Base-by-base conservation (phyloP, 805 yeast genomes). In the Sugiyamaella marilandica region DNA sequence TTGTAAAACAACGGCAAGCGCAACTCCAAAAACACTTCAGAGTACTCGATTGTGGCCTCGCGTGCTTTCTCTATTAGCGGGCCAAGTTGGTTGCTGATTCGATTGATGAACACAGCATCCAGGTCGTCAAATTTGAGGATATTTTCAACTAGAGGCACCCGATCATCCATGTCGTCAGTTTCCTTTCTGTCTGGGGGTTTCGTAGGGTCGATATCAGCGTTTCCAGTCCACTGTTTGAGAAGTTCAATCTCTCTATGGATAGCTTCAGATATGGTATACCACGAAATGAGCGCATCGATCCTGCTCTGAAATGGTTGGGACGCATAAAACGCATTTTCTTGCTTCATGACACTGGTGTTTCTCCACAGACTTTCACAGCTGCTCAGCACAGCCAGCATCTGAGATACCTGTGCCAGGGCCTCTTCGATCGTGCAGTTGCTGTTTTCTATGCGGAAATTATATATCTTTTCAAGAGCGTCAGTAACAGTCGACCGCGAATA, bases 11-110 rank as follows among this genome's bases (percentile, higher is more conserved):
- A 80, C 0, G 95, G 95, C 39, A 94, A 67, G 44, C 87, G 87
- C 63, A 90, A 66, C 13, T 78, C 78, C 35, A 82, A 81, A 65
- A 86, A 86, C 37, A 77, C 71, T 2, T 78, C 79, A 11, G 83
- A 81, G 58, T 81, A 82, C 24, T 78, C 75, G 26, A 86, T 71
- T 53, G 82, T 82, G 1, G 92, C 80, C n/a, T 77, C 77, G 59
- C 88, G 86, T 0, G 95, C 84, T 63, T 90, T 88, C 52, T 80
- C 78, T 62, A 89, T 79, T 84, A 97, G 84, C 2, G 92, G 96
- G 2, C 86, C 82, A 32, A 88, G 73, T 1, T 85, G 83, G 1
- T 74, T 70, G 60, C 87, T 81, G 19, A 90, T 75, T 41, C 94
- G 77, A 58, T 79, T 80, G 49, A 80, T 78, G 68, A 91, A 88